Evolutionary conservation across 2,329 filamentous ascomycete species (phyloP), one percentile per base, ranked within the genome.

Genomic region (Pestalotiopsis sp.): DNA sequence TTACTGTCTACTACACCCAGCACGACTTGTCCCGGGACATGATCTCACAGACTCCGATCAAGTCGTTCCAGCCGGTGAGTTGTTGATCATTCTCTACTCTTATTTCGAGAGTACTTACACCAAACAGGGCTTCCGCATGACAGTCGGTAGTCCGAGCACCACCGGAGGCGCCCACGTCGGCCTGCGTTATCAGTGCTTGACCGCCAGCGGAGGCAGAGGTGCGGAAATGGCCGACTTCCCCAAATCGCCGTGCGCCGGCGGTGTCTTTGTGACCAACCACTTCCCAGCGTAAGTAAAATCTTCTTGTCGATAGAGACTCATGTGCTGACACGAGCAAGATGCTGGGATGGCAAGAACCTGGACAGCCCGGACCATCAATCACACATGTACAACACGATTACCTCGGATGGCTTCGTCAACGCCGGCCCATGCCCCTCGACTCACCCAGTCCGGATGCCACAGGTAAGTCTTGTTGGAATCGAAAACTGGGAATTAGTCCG

Each of bases 291-390:
- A 6, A 36, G 31, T 36, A 2, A 36, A 9, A 36, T 36, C 31
- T 36, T 7, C 2, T 36, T 1, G 31, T 9, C 1, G 31, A 36
- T 36, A 6, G 31, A 36, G 7, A 7, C 6, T 36, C 57, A 1
- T 14, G 25, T n/a, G 25, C 20, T 59, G 25, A 49, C 59, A 65
- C 71, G 64, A 69, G 57, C 5, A 6, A 82, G 82, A 23, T 85
- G 84, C 78, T 85, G 84, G 83, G 83, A 85, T 70, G 83, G 83
- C 68, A 80, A 80, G 69, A 84, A 84, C 72, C 79, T 84, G 41
- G 84, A 86, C 75, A 80, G 77, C 25, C 82, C 83, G 11, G 83
- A 85, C 74, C 83, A 86, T 76, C 79, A 83, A 56, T 72, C 72
- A 9, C 70, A 76, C 67, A 75, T 75, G 72, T 74, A 82, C 74